These are phyloP conservation scores for Gastrodia elata DNA, from an alignment of 106 monocot species.

Conservation along the genomic window DNA sequence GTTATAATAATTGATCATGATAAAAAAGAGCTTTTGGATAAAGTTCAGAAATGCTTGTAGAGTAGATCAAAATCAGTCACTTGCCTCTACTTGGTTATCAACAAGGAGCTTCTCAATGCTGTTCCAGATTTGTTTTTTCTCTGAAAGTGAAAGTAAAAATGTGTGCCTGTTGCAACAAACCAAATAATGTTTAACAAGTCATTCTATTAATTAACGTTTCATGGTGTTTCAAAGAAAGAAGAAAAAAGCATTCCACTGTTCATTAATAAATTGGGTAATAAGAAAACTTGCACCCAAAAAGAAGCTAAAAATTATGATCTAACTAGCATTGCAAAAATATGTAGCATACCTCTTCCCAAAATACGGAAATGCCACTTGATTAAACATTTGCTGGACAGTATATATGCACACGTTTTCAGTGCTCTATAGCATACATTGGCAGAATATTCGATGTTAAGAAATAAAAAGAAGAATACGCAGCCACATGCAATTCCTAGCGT, in stretches of 20 bases:
- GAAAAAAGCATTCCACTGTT: background rate
- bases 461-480: no score
- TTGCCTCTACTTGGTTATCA: slow-evolving; percentile 94
- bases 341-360: background rate
- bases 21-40: background rate
- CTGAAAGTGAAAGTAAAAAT: slow-evolving; percentile 57
- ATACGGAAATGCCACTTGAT: background rate
- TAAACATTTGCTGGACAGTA: background rate
- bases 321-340: background rate
- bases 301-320: background rate
- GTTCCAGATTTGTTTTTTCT: slow-evolving; percentile 81
- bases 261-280: background rate
- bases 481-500: no score
- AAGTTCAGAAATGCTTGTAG: background rate
- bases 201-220: background rate
- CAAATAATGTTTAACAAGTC: background rate
- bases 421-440: no score
- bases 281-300: background rate
- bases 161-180: slow-evolving; percentile 59
- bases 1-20: background rate
- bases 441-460: no score
- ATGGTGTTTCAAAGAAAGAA: background rate
- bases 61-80: slow-evolving; percentile 4
- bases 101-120: slow-evolving; percentile 67
- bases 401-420: no score